These are phyloP conservation scores for Solanum clarkiae DNA, from an alignment of 257 asterid species.

Conservation along the genomic window DNA sequence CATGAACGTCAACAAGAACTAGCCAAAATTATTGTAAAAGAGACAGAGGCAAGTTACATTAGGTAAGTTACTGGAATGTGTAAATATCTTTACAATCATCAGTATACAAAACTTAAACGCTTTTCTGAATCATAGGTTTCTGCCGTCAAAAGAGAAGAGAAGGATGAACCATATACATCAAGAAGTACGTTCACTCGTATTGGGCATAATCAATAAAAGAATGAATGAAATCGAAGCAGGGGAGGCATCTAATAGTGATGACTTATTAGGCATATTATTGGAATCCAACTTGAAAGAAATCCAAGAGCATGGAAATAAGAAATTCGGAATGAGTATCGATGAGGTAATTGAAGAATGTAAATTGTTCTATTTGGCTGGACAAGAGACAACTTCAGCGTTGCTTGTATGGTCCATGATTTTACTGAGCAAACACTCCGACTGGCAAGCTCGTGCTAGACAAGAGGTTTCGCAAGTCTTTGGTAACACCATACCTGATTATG, in stretches of 20 bases:
- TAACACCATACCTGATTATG: background rate
- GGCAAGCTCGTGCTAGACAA: conserved; percentile 16
- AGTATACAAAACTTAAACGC: background rate
- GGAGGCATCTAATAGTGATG: background rate
- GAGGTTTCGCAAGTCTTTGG: conserved; percentile 8
- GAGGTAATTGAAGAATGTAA: conserved; percentile 18
- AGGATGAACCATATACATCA: conserved; percentile 1
- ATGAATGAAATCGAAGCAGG: conserved; percentile 1
- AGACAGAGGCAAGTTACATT: background rate
- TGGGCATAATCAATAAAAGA: conserved; percentile 4
- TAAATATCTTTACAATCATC: background rate
- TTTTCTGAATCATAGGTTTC: background rate
- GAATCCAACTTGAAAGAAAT: conserved; percentile 6
- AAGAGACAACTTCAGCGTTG: conserved; percentile 9
- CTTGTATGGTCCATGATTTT: conserved; percentile 15
- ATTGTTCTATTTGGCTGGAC: conserved; percentile 19
- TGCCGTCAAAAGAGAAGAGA: conserved; percentile 9
- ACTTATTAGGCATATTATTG: conserved; percentile 8
- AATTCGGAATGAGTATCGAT: conserved; percentile 7
- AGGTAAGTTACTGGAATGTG: background rate
- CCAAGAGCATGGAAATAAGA: background rate
- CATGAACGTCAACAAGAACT: conserved; percentile 13
- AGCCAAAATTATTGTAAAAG: background rate
- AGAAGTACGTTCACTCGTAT: background rate
- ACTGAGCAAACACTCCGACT: background rate